Percentiles rank a stretch among this genome's conserved stretches.
Conservation (phyloP, 1,284 basidiomycete genomes). For the Puccinia hordei region DNA sequence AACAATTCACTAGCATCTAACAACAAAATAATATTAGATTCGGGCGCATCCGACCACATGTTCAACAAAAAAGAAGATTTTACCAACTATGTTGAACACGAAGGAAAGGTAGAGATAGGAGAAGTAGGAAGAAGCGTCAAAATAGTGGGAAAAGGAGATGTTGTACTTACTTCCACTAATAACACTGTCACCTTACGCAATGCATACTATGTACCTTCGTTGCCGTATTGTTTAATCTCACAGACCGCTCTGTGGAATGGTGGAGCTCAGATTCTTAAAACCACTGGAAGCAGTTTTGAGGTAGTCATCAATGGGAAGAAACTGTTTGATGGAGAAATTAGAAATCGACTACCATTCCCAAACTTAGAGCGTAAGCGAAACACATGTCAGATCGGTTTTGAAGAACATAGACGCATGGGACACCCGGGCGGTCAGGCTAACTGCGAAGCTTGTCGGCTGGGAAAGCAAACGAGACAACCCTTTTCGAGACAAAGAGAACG, state of each 20-base stretch:
- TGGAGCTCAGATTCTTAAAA: slow-evolving; percentile 5
- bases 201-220: too few species aligned
- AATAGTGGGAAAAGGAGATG: slow-evolving; percentile 11
- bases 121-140: slow-evolving; percentile 7
- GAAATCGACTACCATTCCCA: background rate
- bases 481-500: background rate
- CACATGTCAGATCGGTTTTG: slow-evolving; percentile 4
- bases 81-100: too few species aligned
- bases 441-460: slow-evolving; percentile 31
- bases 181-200: background rate
- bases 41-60: slow-evolving; percentile 18
- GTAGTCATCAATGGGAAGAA: background rate
- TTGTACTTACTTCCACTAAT: background rate
- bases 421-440: background rate
- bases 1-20: background rate
- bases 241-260: slow-evolving; percentile 6
- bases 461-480: slow-evolving; percentile 26
- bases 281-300: background rate
- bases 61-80: slow-evolving; percentile 16
- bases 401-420: slow-evolving; percentile 10
- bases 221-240: too few species aligned
- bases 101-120: slow-evolving; percentile 19
- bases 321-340: slow-evolving; percentile 27
- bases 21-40: slow-evolving; percentile 1
- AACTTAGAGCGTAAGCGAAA: background rate